A percentile compares a stretch with the other conserved stretches of the same genome.
Evolutionary conservation across 345 rosid species (phyloP).

Genomic region (Populus deltoides): DNA sequence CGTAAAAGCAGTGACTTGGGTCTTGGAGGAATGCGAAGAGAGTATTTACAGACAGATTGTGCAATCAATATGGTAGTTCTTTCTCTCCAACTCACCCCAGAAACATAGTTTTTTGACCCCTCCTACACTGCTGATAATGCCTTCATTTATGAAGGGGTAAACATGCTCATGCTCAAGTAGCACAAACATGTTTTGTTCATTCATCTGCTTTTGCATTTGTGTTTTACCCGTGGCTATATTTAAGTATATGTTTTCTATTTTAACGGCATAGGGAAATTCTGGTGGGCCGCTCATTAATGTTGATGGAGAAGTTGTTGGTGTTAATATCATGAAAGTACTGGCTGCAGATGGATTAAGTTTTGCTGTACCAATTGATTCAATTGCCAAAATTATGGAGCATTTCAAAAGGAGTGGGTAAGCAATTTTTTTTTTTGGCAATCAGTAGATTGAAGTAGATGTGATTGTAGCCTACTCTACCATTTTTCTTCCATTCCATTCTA

Average conservation of each 20-base stretch:
- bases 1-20: conserved; percentile 98
- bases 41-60: conserved; percentile 85
- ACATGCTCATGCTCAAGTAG: not conserved
- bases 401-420: conserved; percentile 79
- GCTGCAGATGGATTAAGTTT: conserved; percentile 82
- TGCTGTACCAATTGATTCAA: conserved; percentile 79
- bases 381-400: conserved; percentile 69
- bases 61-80: conserved; percentile 69
- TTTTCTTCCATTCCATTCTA: too few species aligned
- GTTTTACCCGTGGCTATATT: not conserved
- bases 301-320: conserved; percentile 90
- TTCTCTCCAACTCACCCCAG: conserved; percentile 13
- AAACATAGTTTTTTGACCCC: not conserved
- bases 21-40: conserved; percentile 77
- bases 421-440: not conserved
- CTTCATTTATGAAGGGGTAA: not conserved
- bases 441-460: not conserved
- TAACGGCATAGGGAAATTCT: conserved; percentile 69
- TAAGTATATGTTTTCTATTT: conserved; percentile 4
- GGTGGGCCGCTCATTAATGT: conserved; percentile 92
- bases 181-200: not conserved
- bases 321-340: conserved; percentile 76
- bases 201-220: not conserved
- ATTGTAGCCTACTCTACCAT: not conserved
- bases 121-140: too few species aligned